Percentiles rank a stretch among this genome's conserved stretches.
Evolutionary conservation across 305 asterid genomes (phyloP).

Genomic region (Solanum hybrid): DNA sequence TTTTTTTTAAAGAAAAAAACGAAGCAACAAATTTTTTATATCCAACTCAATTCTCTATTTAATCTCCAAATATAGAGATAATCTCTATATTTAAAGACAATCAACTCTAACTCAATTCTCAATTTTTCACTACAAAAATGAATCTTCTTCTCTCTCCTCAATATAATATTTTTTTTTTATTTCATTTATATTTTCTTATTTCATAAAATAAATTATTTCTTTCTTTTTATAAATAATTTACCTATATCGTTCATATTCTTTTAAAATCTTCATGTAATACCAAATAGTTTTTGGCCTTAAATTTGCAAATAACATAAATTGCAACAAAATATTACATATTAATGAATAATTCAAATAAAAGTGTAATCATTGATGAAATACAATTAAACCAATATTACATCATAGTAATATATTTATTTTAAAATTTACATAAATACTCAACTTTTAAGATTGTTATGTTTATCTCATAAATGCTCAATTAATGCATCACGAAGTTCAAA

Average conservation of each 20-base stretch:
- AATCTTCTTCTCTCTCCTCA: neutral
- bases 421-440: neutral
- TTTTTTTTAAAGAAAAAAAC: too few relatives aligned
- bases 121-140: neutral
- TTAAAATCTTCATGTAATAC: neutral
- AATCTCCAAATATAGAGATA: neutral
- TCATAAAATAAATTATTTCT: too few relatives aligned
- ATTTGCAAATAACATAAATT: neutral
- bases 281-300: neutral
- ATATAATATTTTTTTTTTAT: too few relatives aligned
- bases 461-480: neutral
- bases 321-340: neutral
- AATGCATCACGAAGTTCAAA: neutral
- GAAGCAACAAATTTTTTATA: neutral
- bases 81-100: neutral
- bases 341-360: neutral
- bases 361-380: neutral
- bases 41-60: neutral
- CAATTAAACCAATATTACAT: too few relatives aligned
- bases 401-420: neutral
- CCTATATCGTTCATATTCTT: neutral
- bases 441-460: too few relatives aligned
- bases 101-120: neutral
- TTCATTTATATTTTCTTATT: too few relatives aligned
- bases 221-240: too few relatives aligned